Evolutionary conservation across 768 basidiomycete species (phyloP).

Genomic region (Amanita fuliginea): DNA sequence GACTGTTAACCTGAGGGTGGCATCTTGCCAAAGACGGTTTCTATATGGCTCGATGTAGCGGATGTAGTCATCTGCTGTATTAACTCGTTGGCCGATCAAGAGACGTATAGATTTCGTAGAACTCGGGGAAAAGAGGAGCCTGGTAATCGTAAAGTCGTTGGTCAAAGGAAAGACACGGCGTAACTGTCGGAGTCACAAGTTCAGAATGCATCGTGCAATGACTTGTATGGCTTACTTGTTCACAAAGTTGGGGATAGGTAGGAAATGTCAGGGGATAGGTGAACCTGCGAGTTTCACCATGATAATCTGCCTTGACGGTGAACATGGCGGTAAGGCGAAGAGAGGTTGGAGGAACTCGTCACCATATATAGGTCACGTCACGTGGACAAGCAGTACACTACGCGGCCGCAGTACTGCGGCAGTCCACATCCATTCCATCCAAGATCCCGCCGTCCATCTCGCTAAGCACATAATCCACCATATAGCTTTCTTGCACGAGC

Average conservation of each 20-base stretch:
- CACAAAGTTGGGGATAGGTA: constrained; percentile 45
- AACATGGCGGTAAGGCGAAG: constrained; percentile 38
- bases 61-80: constrained; percentile 46
- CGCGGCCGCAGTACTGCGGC: background rate
- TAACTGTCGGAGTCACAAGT: constrained; percentile 30
- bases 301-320: constrained; percentile 71
- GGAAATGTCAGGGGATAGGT: constrained; percentile 50
- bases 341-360: constrained; percentile 3
- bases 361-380: background rate
- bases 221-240: constrained; percentile 38
- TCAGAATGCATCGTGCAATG: constrained; percentile 8
- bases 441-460: constrained; percentile 84
- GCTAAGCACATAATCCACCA: constrained; percentile 79
- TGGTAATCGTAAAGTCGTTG: constrained; percentile 49
- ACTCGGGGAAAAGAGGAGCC: constrained; percentile 59
- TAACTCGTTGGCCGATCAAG: constrained; percentile 51
- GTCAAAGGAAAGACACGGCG: constrained; percentile 59
- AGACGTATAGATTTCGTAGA: constrained; percentile 42
- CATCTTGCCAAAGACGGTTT: constrained; percentile 36
- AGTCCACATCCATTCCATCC: constrained; percentile 34
- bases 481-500: constrained; percentile 89
- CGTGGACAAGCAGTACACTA: background rate
- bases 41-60: constrained; percentile 36
- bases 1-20: constrained; percentile 53
- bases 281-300: constrained; percentile 57